Base-by-base conservation (phyloP, 2,329 filamentous ascomycete species). In the Aspergillus jensenii region DNA sequence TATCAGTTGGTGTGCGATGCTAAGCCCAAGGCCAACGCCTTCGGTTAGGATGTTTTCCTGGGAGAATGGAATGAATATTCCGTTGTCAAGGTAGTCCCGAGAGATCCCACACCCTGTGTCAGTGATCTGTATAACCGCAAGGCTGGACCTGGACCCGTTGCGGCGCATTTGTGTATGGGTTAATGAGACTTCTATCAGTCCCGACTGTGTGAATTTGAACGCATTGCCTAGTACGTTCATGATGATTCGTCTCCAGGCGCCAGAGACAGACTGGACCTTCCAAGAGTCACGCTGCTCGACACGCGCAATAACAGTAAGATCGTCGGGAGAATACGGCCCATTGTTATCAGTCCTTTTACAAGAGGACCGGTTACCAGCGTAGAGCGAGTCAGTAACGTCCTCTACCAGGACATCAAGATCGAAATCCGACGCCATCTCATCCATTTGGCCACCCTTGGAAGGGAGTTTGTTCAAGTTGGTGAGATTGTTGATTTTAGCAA, bases 101-200 rank as follows among this genome's bases (percentile, higher is more conserved):
- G 79, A 78, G 19, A 90, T 90, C 0, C 87, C 87, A 23, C 78
- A 78, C 1, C 87, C 87, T 0, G 87, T 86, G 60, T 90, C 87
- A 0, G 75, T 76, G 1, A 90, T 79, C 0, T 76, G 80, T 1
- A 83, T 63, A 31, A 71, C 64, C 1, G 69, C 67, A 17, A 66
- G 33, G 1, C 62, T 52, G 0, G 52, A 47, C 14, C 63, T 64
- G 0, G 60, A 50, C 2, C 61, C 45, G 7, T 51, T 55, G n/a
- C 47, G 27, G 21, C 59, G 51, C 33, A 61, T 39, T 27, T 55
- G 52, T 39, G 49, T 52, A 23, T 59, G 65, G 6, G 61, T 62
- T 14, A 76, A 40, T 0, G 63, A 65, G 3, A 76, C 59, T 45
- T 71, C 71, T 27, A 76, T 68, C 14, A 69, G 65, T 0, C 74